These are phyloP conservation scores for Myxozyma monticola DNA, from an alignment of 805 yeast species.

Conservation along the genomic window DNA sequence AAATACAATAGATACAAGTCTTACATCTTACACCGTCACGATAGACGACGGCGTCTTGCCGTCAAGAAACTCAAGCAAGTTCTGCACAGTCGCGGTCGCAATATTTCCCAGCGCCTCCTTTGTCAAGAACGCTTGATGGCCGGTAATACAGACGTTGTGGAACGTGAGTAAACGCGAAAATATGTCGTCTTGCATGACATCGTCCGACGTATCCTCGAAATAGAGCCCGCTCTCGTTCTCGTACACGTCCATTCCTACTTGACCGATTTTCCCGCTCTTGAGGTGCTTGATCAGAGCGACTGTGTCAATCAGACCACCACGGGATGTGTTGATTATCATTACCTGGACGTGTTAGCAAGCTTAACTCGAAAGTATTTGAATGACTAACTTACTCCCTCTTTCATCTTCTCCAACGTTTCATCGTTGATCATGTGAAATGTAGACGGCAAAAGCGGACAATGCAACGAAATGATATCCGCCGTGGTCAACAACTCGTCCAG, in stretches of 20 bases:
- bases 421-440: constrained; percentile 48
- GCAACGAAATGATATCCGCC: constrained; percentile 47
- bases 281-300: constrained; percentile 42
- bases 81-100: constrained; percentile 31
- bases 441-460: constrained; percentile 49
- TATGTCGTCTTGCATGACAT: constrained; percentile 35
- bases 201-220: constrained; percentile 33
- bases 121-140: constrained; percentile 37
- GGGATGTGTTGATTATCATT: constrained; percentile 50
- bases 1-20: too few relatives aligned
- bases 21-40: constrained; percentile 7
- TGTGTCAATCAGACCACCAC: constrained; percentile 54
- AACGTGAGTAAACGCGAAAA: constrained; percentile 34
- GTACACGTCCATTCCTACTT: constrained; percentile 53
- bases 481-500: constrained; percentile 44
- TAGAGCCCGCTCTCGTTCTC: constrained; percentile 43
- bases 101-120: constrained; percentile 33
- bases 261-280: constrained; percentile 47
- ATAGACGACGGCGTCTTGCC: constrained; percentile 16
- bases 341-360: constrained; percentile 22
- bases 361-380: background rate
- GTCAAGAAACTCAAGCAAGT: constrained; percentile 14
- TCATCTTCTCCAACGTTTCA: constrained; percentile 44
- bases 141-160: constrained; percentile 37
- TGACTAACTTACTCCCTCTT: constrained; percentile 43